Evolutionary conservation across 1,284 basidiomycete genomes (phyloP), one percentile per base, ranked within the genome.

Genomic region (Pascua sp.): DNA sequence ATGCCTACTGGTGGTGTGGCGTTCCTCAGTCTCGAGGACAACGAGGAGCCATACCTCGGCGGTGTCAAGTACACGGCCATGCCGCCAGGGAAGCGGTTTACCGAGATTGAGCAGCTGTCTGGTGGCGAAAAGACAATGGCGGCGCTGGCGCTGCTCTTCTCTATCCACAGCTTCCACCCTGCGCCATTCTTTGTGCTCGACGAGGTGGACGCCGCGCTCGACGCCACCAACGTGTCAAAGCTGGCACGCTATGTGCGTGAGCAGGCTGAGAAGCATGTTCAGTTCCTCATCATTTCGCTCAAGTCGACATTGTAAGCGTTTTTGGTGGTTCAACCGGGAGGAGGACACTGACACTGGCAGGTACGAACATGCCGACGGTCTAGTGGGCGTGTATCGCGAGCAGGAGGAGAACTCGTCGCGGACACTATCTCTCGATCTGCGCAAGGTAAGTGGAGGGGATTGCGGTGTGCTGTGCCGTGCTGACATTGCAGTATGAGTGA

Each of bases 41-140:
- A 84, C 60, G 95, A 98, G 89, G 96, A 98, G 81, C 96, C 96
- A 0, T 98, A 98, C 69, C 83, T 85, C 24, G 89, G 87, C 36
- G 96, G 95, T 56, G 91, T 98, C 79, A 96, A 95, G 76, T 98
- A 98, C 73, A 94, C 97, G 73, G 93, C 94, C 1, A 98, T 98
- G 90, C 95, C 95, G 0, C 94, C 94, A 0, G 95, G 98, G 86
- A 99, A 99, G 76, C 89, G 93, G 8, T 98, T 98, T 82, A 85
- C 94, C 63, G 96, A 98, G 75, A 98, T 98, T 90, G 94, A 98
- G 60, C 94, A 98, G 73, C 81, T 98, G 7, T 98, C 93, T 0
- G 96, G 95, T 53, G 96, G 96, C 24, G 96, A 99, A 76, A 98
- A 98, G 80, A 98, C 95, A 0, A 95, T 98, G 62, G 96, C 96